Base-by-base conservation (phyloP, 139 green algal species). In the Zygnema circumcarinatum region DNA sequence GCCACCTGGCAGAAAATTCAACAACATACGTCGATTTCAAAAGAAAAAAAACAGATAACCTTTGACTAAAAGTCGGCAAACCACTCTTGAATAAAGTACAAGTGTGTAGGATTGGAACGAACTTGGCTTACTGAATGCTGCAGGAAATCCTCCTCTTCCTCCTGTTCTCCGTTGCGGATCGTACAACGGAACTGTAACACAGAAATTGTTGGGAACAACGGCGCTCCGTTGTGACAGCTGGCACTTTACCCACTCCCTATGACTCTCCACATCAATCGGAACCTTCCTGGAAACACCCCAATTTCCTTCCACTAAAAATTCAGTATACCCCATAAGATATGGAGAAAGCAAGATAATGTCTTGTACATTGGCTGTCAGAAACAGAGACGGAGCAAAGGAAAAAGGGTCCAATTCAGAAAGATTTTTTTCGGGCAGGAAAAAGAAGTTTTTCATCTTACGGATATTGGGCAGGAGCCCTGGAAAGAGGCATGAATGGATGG, bases 401-500 rank as follows among this genome's bases (percentile, higher is more conserved):
- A 62, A 62, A 62, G 16, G 16, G 7, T 16, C 47, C 47, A 62
- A 62, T 62, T 62, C 16, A 62, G 47, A 62, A 16, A 25, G 16
- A 62, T 62, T 16, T 62, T 62, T 62, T 62, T 62, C 16, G 47
- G 47, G 47, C 7, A 62, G 47, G 47, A 16, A 62, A 62, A 62
- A 62, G 16, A 62, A 62, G 16, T 62, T 62, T 62, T 62, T 62
- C 47, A 62, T 62, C 79, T 86, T 42, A 86, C 80, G 82, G 82
- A 25, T 83, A 68, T 33, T 79, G 42, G 29, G 54, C 54, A 38
- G 25, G 47, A 2, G 31, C 52, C 41, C 38, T 39, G 20, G 32
- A 40, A 67, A 95, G 87, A 41, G 85, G 85, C 67, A 83, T 33
- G 1, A 88, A 68, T 2, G 76, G 68, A 1, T 79, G 87, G 1